phyloP scores from a whole-genome alignment of 495 filamentous ascomycete species.

The Hypoxylon lenormandii region DNA sequence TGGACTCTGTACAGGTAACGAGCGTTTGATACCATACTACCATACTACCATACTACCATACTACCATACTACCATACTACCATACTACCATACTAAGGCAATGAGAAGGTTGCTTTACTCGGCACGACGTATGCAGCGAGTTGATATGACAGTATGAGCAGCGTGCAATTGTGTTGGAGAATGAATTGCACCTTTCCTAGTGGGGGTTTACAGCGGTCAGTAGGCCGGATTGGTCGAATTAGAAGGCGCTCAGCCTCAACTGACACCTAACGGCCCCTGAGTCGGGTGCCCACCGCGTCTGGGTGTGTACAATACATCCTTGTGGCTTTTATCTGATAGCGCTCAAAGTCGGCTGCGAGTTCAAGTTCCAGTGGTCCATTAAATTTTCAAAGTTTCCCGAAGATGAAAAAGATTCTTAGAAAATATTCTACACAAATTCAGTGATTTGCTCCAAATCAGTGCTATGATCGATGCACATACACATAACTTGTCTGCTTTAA shows the following conservation, averaged over 20 bases:
- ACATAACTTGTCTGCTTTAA: conserved; percentile 12
- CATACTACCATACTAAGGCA: not conserved
- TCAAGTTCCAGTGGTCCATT: not conserved
- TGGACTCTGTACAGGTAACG: conserved; percentile 5
- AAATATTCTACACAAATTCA: not conserved
- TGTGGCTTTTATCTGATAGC: conserved; percentile 22
- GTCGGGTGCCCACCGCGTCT: conserved; percentile 19
- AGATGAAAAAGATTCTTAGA: not conserved
- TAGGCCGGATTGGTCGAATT: conserved; percentile 11
- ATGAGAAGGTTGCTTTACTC: conserved; percentile 1
- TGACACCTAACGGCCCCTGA: conserved; percentile 15
- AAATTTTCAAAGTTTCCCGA: not conserved
- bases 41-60: no score
- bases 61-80: no score
- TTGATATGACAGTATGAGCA: no score
- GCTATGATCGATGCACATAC: conserved; percentile 9
- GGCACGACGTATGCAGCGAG: not conserved
- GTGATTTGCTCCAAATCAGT: conserved; percentile 9
- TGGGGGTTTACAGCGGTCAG: conserved; percentile 10
- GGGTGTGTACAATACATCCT: conserved; percentile 17
- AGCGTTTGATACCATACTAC: conserved; percentile 30
- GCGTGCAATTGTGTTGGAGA: not conserved
- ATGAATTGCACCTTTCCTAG: not conserved
- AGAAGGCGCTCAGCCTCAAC: conserved; percentile 26
- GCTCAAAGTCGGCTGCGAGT: not conserved